Base-by-base conservation (phyloP, 2,329 filamentous ascomycete species). In the Spiromastix sp. region DNA sequence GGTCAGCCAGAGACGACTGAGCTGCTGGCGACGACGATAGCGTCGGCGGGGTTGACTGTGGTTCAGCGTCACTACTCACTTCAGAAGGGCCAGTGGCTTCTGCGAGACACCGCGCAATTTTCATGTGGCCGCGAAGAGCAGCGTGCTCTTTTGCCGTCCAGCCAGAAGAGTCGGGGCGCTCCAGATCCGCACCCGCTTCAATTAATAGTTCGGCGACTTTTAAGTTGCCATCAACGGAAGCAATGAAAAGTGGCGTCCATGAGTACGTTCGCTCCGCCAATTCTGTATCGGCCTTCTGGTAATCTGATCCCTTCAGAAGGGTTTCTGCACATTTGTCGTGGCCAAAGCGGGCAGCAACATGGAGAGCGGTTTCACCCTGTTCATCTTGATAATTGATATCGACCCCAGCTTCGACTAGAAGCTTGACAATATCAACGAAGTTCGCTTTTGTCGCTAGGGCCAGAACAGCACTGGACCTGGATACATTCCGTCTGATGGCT, bases 71-170 rank as follows among this genome's bases (percentile, higher is more conserved):
- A 31, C 48, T 39, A 22, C 44, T 33, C 25, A 39, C 29, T 41
- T 52, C 48, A 8, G 36, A 15, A 38, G 45, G 48, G 27, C 36
- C 65, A 64, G 32, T 72, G 28, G 80, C 64, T 21, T 72, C 62
- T 9, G 72, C 72, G 13, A 96, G 70, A 22, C 76, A 71, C 29
- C 71, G 68, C 4, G 86, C 84, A 50, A 96, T 86, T 1, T 74
- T 68, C 46, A 96, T 72, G 55, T 98, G 87, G 0, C 91, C 91
- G 54, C 91, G 72, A 34, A 98, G 64, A 1, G 87, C 82, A 16
- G 91, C 89, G 56, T 98, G 91, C 54, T 98, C 91, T 54, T 81
- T 85, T 1, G 87, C 81, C 3, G 83, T 91, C 91, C 91, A 98
- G 6, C 89, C 89, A 29, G 86, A 95, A 1, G 80, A 81, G 56